These are phyloP conservation scores for Leishmania tarentolae DNA, from an alignment of 208 protist species.

Conservation along the genomic window DNA sequence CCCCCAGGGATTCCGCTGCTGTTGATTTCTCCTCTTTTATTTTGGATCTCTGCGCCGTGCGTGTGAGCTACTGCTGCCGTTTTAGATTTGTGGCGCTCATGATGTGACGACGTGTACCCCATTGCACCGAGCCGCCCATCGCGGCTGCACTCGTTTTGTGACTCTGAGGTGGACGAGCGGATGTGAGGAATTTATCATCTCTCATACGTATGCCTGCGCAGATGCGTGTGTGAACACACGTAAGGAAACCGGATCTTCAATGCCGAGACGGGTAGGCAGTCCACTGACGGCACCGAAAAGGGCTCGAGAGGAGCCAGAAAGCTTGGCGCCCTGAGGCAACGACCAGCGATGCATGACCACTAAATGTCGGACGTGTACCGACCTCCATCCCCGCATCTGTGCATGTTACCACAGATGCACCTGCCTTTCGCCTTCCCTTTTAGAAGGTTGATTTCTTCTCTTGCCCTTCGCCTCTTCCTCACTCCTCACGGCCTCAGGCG, in stretches of 20 bases:
- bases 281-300: neutral
- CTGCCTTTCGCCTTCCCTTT: conserved; percentile 1
- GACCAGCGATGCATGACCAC: neutral
- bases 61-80: neutral
- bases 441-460: neutral
- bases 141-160: neutral
- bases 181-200: neutral
- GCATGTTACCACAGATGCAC: neutral
- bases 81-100: neutral
- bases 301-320: neutral
- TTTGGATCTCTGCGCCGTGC: neutral
- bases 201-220: neutral
- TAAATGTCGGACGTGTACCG: neutral
- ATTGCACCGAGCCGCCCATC: neutral
- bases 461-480: neutral
- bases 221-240: neutral
- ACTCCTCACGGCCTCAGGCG: neutral
- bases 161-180: neutral
- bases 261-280: neutral
- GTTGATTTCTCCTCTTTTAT: neutral
- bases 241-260: neutral
- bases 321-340: neutral
- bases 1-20: neutral
- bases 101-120: neutral
- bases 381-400: neutral